A percentile compares a stretch with the other conserved stretches of the same genome.
Evolutionary conservation across 2,329 filamentous ascomycete species (phyloP).

Genomic region (Diaporthe humulicola): DNA sequence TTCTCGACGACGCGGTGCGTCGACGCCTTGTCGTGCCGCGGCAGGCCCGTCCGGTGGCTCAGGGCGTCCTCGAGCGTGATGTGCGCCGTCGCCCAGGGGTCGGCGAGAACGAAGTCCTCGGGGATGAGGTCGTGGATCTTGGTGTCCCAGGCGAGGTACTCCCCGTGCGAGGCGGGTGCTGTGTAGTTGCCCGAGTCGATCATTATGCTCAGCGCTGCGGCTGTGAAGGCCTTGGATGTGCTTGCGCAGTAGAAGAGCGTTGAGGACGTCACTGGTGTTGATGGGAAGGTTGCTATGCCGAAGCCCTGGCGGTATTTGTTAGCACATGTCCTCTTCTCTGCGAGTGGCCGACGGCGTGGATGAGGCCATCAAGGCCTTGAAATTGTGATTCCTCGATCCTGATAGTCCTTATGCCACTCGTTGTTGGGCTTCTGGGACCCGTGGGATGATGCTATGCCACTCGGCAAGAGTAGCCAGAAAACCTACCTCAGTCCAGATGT

Average conservation of each 20-base stretch:
- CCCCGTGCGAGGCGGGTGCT: slow-evolving; percentile 39
- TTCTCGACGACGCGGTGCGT: slow-evolving; percentile 46
- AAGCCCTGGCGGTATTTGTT: slow-evolving; percentile 53
- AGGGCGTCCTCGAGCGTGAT: slow-evolving; percentile 67
- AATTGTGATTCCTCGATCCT: too few species aligned
- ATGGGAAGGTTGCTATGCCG: slow-evolving; percentile 54
- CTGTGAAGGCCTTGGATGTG: slow-evolving; percentile 68
- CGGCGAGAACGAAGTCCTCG: slow-evolving; percentile 61
- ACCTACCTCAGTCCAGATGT: slow-evolving; percentile 55
- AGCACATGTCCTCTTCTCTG: background rate
- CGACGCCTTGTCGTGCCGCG: slow-evolving; percentile 55
- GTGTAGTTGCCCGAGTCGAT: slow-evolving; percentile 57
- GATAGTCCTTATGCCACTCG: background rate
- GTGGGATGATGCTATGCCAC: background rate
- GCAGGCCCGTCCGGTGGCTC: slow-evolving; percentile 64
- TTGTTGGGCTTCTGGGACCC: too few species aligned
- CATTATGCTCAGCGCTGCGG: slow-evolving; percentile 61
- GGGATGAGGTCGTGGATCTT: slow-evolving; percentile 60
- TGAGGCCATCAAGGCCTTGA: background rate
- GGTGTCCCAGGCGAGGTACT: slow-evolving; percentile 58
- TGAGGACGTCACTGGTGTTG: slow-evolving; percentile 55
- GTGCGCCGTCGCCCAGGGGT: slow-evolving; percentile 54
- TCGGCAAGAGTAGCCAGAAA: background rate
- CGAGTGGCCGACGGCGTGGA: too few species aligned
- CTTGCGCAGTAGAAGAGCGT: slow-evolving; percentile 68